A percentile compares a stretch with the other conserved stretches of the same genome.
phyloP scores from a whole-genome alignment of 148 eudicot genomes.

The Rhododendron ferrugineum region DNA sequence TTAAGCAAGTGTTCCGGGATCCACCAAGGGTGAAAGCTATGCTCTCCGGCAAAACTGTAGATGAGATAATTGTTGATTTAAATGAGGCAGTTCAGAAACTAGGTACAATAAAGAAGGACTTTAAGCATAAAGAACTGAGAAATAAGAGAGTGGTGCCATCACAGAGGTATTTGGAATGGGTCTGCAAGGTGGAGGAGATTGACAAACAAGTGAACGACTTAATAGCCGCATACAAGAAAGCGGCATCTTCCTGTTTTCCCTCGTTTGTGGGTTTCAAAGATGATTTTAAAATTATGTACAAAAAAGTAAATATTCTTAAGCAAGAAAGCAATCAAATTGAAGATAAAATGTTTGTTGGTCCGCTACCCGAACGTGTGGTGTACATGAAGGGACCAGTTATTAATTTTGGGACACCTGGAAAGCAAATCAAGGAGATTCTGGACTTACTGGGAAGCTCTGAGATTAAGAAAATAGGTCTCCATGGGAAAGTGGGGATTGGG shows the following conservation, averaged over 20 bases:
- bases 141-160: neutral
- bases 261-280: neutral
- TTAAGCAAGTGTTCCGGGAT: no score
- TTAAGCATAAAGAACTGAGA: no score
- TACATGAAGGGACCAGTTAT: neutral
- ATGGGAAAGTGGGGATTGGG: slow-evolving; percentile 13
- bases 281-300: neutral
- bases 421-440: neutral
- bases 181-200: neutral
- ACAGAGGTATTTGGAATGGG: neutral
- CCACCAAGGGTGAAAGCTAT: no score
- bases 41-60: no score
- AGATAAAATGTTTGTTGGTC: neutral
- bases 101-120: no score
- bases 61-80: no score
- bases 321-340: neutral
- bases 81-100: no score
- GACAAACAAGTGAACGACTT: neutral
- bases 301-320: neutral
- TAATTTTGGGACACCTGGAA: neutral
- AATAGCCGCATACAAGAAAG: neutral
- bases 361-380: neutral
- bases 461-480: neutral
- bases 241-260: neutral
- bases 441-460: neutral